Percentiles rank a stretch among this genome's conserved stretches.
Conservation (phyloP, 179 eudicot genomes). For the Silene coronaria region DNA sequence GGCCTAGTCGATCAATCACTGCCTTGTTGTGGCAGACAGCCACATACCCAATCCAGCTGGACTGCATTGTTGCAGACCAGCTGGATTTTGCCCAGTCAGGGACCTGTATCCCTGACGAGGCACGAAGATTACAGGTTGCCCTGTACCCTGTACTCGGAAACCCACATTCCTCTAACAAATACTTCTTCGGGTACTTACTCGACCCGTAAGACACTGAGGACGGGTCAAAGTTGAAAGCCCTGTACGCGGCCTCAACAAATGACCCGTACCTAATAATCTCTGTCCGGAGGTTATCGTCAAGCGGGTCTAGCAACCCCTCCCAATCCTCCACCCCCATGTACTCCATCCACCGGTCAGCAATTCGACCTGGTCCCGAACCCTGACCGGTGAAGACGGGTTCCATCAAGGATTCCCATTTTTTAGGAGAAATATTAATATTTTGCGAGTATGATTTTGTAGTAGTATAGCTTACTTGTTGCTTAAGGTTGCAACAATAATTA, state of each 20-base stretch:
- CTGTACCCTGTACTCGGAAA: constrained; percentile 43
- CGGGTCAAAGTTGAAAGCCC: constrained; percentile 45
- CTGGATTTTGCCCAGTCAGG: constrained; percentile 55
- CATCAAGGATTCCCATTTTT: neutral
- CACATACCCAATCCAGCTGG: constrained; percentile 85
- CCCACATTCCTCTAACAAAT: constrained; percentile 33
- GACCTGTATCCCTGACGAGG: constrained; percentile 67
- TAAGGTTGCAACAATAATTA: constrained; percentile 11
- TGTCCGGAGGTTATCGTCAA: constrained; percentile 66
- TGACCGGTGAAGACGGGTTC: neutral
- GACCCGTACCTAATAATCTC: constrained; percentile 78
- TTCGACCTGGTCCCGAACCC: neutral
- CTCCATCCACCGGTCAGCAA: constrained; percentile 66
- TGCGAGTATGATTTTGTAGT: neutral
- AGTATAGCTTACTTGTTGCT: constrained; percentile 15
- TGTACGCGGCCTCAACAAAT: constrained; percentile 79
- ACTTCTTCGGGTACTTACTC: constrained; percentile 29
- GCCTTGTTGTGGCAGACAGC: constrained; percentile 53
- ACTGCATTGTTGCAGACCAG: constrained; percentile 31
- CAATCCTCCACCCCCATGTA: constrained; percentile 73
- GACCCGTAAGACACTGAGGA: constrained; percentile 45
- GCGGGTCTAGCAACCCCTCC: constrained; percentile 79
- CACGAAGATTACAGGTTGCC: constrained; percentile 55
- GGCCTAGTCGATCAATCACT: constrained; percentile 63
- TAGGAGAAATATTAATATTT: neutral